A percentile compares a stretch with the other conserved stretches of the same genome.
These are phyloP conservation scores for Sutorius eximius DNA, from an alignment of 1,284 basidiomycete species.

Conservation along the genomic window DNA sequence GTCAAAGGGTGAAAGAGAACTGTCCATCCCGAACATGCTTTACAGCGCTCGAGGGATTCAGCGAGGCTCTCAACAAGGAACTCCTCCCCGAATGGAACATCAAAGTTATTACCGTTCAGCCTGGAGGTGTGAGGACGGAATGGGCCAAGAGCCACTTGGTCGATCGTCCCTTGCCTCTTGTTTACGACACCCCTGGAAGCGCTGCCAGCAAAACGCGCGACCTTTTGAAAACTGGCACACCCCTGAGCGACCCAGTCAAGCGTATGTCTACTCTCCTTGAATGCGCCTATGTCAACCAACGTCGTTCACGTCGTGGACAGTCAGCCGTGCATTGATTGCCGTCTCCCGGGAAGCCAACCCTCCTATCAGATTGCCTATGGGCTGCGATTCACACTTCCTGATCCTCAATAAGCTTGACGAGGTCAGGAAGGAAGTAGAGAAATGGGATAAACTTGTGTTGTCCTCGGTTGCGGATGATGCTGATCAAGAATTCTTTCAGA, in stretches of 20 bases:
- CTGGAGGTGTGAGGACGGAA: conserved; percentile 25
- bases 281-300: not conserved
- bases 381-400: conserved; percentile 20
- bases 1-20: no score
- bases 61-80: conserved; percentile 24
- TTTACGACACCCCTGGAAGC: conserved; percentile 17
- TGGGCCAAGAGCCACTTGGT: conserved; percentile 26
- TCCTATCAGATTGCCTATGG: conserved; percentile 24
- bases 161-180: conserved; percentile 15
- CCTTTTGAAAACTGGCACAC: conserved; percentile 4
- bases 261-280: conserved; percentile 2
- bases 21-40: not conserved
- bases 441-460: conserved; percentile 17
- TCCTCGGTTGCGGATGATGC: conserved; percentile 26
- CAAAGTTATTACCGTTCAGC: conserved; percentile 23
- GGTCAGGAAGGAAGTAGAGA: conserved; percentile 18
- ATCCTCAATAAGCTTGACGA: conserved; percentile 18
- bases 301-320: conserved; percentile 1
- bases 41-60: conserved; percentile 26
- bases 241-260: conserved; percentile 12
- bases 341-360: conserved; percentile 23
- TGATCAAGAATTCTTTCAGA: conserved; percentile 18
- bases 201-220: conserved; percentile 16
- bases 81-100: conserved; percentile 27
- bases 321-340: conserved; percentile 18